Evolutionary conservation across 192 early-diverging fungal genomes (phyloP).

Genomic region (Coemansia sp.): DNA sequence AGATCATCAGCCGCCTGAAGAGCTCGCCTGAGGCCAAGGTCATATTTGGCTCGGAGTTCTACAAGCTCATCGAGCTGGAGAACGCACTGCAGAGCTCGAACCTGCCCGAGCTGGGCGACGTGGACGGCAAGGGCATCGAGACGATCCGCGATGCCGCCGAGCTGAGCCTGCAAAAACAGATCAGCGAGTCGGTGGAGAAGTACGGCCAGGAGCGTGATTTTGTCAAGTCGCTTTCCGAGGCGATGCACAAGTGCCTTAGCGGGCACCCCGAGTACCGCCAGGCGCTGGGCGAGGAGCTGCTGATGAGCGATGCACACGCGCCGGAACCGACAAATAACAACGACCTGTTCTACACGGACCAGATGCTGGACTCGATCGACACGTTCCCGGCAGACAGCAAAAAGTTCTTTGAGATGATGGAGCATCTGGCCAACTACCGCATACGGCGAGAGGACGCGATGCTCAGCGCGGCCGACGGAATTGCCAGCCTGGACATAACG

Average conservation of each 20-base stretch:
- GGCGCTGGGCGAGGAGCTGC: slow-evolving; percentile 10
- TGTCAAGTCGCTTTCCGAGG: neutral
- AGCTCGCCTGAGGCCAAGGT: slow-evolving; percentile 8
- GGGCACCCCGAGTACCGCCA: slow-evolving; percentile 2
- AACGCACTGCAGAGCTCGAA: slow-evolving; percentile 5
- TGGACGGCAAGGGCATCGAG: neutral
- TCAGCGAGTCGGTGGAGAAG: slow-evolving; percentile 11
- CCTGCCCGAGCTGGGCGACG: slow-evolving; percentile 3
- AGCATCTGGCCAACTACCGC: slow-evolving; percentile 85
- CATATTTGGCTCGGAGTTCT: slow-evolving; percentile 11
- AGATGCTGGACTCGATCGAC: slow-evolving; percentile 42
- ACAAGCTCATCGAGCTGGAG: slow-evolving; percentile 14
- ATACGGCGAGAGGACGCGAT: slow-evolving; percentile 74
- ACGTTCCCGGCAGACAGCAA: slow-evolving; percentile 76
- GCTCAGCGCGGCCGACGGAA: slow-evolving; percentile 23
- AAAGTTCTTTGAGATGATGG: slow-evolving; percentile 97
- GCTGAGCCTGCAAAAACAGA: slow-evolving; percentile 8
- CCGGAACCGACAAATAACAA: slow-evolving; percentile 23
- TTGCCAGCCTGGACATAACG: slow-evolving; percentile 22
- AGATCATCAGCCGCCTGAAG: slow-evolving; percentile 17
- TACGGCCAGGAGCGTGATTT: slow-evolving; percentile 6
- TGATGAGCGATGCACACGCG: slow-evolving; percentile 1
- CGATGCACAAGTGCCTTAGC: slow-evolving; percentile 14
- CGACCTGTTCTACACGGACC: slow-evolving; percentile 48
- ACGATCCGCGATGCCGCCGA: neutral